Percentiles rank a stretch among this genome's conserved stretches.
Evolutionary conservation across 805 yeast species (phyloP).

Genomic region (Candida sithepensis): DNA sequence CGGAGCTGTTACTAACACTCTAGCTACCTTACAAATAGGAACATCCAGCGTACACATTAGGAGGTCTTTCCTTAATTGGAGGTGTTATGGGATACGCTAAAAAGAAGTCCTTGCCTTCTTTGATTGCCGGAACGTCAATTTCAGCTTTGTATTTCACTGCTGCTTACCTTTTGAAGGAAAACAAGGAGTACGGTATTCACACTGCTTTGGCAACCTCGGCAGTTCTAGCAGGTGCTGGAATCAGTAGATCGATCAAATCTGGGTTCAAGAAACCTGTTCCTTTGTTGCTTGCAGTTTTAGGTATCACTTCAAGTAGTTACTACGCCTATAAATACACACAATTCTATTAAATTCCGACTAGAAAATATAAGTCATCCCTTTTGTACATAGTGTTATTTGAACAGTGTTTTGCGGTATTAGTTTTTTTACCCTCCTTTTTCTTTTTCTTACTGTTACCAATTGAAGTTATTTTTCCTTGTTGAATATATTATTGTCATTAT

Average conservation of each 20-base stretch:
- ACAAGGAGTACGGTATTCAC: slow-evolving; percentile 78
- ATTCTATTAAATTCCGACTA: slow-evolving; percentile 47
- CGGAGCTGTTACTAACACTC: too few species aligned
- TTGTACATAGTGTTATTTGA: too few species aligned
- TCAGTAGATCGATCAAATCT: slow-evolving; percentile 56
- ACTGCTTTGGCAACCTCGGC: slow-evolving; percentile 71
- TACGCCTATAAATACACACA: slow-evolving; percentile 73
- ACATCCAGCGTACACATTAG: slow-evolving; percentile 27
- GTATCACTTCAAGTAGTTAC: slow-evolving; percentile 60
- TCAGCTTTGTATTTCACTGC: slow-evolving; percentile 61
- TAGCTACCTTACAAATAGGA: too few species aligned
- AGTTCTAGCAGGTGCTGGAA: slow-evolving; percentile 64
- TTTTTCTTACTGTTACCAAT: neutral
- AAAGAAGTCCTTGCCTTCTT: slow-evolving; percentile 74
- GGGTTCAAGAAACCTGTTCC: slow-evolving; percentile 75
- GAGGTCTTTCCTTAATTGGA: slow-evolving; percentile 29
- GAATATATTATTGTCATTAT: neutral
- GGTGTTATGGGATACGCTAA: slow-evolving; percentile 37
- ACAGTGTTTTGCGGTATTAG: neutral
- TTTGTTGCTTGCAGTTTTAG: slow-evolving; percentile 55
- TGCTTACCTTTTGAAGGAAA: slow-evolving; percentile 69
- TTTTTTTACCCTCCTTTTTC: neutral
- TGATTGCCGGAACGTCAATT: slow-evolving; percentile 69
- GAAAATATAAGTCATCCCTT: too few species aligned
- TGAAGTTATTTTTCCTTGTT: neutral